Percentiles rank a stretch among this genome's conserved stretches.
These are phyloP conservation scores for Kurtzmaniella fragi DNA, from an alignment of 805 yeast species.

Conservation along the genomic window DNA sequence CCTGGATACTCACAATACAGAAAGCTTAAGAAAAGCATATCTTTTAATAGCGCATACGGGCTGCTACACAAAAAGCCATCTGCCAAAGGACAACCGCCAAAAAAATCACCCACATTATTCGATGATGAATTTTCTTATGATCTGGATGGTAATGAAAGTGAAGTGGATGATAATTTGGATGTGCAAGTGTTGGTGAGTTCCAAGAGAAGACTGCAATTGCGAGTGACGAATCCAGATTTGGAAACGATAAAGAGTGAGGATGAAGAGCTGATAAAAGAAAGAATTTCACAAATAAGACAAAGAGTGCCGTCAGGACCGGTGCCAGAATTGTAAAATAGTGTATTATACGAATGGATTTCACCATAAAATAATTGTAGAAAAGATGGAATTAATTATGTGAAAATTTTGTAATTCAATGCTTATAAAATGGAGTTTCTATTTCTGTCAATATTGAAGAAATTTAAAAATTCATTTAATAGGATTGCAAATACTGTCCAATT, in stretches of 20 bases:
- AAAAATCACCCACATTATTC: not conserved
- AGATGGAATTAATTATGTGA: not conserved
- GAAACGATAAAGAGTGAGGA: conserved; percentile 1
- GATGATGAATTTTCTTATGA: conserved; percentile 3
- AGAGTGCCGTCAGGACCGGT: conserved; percentile 13
- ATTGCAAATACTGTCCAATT: too few relatives aligned
- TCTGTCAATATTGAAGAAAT: too few relatives aligned
- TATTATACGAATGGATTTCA: too few relatives aligned
- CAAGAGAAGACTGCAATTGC: conserved; percentile 52
- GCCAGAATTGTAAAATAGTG: not conserved
- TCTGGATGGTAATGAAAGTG: conserved; percentile 2
- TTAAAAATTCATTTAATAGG: too few relatives aligned
- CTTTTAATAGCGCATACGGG: conserved; percentile 1
- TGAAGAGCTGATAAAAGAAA: not conserved
- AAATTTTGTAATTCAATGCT: too few relatives aligned
- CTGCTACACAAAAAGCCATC: conserved; percentile 1
- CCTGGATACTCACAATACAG: too few relatives aligned
- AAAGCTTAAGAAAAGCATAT: conserved; percentile 1
- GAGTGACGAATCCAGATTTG: conserved; percentile 53
- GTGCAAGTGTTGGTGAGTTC: conserved; percentile 71
- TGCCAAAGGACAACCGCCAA: not conserved
- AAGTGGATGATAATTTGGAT: conserved; percentile 46
- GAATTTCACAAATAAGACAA: conserved; percentile 8
- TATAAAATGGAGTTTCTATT: too few relatives aligned
- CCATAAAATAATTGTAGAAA: not conserved